Evolutionary conservation across 371 early-diverging fungal species (phyloP).

Genomic region (Lichtheimia ramosa): DNA sequence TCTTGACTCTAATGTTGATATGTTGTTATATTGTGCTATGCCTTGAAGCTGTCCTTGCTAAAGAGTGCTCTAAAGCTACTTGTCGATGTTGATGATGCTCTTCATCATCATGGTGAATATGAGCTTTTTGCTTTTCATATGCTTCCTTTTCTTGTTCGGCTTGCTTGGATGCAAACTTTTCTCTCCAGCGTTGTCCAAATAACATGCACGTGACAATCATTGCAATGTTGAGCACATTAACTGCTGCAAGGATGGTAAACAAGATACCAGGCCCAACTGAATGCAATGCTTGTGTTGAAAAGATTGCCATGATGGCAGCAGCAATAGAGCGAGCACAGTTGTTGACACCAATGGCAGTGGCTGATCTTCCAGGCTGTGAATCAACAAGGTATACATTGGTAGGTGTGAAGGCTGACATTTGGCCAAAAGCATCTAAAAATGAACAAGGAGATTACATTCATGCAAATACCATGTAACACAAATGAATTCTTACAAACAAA

Average conservation of each 20-base stretch:
- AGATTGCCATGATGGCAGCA: conserved; percentile 32
- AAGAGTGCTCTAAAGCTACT: not conserved
- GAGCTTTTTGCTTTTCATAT: not conserved
- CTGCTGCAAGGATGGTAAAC: conserved; percentile 24
- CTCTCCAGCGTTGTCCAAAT: conserved; percentile 26
- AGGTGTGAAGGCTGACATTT: conserved; percentile 27
- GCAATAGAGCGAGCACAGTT: conserved; percentile 40
- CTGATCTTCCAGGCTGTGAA: conserved; percentile 16
- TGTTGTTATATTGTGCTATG: not conserved
- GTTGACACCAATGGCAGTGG: conserved; percentile 24
- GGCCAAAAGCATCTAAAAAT: conserved; percentile 28
- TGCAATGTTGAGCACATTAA: conserved; percentile 20
- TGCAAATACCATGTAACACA: not conserved
- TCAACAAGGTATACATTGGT: conserved; percentile 18
- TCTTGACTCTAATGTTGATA: not conserved
- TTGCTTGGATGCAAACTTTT: not conserved
- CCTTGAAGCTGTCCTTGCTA: conserved; percentile 11
- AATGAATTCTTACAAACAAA: conserved; percentile 21
- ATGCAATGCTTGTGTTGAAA: conserved; percentile 23
- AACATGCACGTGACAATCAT: conserved; percentile 22
- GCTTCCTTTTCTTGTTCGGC: not conserved
- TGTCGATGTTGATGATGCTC: not conserved
- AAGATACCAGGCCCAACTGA: conserved; percentile 26
- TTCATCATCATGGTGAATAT: not conserved
- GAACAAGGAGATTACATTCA: not conserved